Evolutionary conservation across 768 basidiomycete species (phyloP).

Genomic region (Amanita molliuscula): DNA sequence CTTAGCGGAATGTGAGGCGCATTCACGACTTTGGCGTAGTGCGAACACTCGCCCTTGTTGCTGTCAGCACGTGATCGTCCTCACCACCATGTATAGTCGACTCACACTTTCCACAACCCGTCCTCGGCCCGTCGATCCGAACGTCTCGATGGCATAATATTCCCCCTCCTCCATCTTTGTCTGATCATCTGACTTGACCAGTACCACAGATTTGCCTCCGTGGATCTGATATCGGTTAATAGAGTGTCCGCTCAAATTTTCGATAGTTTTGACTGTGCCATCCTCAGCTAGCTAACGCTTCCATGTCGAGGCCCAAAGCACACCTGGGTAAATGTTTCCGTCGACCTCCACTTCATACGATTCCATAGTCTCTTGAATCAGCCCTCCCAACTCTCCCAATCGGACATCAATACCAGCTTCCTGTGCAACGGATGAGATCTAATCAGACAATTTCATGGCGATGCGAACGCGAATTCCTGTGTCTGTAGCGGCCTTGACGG

Average conservation of each 20-base stretch:
- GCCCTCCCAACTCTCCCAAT: constrained; percentile 83
- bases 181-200: constrained; percentile 83
- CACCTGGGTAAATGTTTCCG: constrained; percentile 75
- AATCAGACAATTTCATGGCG: not conserved
- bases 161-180: constrained; percentile 99
- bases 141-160: constrained; percentile 98
- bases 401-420: constrained; percentile 96
- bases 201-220: constrained; percentile 84
- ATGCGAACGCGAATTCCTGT: constrained; percentile 69
- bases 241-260: constrained; percentile 90
- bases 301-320: constrained; percentile 12
- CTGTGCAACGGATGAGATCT: constrained; percentile 25
- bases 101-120: constrained; percentile 73
- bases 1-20: constrained; percentile 66
- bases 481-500: constrained; percentile 90
- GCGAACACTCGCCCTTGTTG: constrained; percentile 79
- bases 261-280: constrained; percentile 82
- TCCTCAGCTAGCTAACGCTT: not conserved
- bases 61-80: not conserved
- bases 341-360: constrained; percentile 94
- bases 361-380: constrained; percentile 98
- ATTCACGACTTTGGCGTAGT: constrained; percentile 72
- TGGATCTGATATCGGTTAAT: constrained; percentile 90
- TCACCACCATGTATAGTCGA: constrained; percentile 3
- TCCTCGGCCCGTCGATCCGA: constrained; percentile 93